Evolutionary conservation across 1,284 basidiomycete genomes (phyloP).

Genomic region (Cryptococcus sp.): DNA sequence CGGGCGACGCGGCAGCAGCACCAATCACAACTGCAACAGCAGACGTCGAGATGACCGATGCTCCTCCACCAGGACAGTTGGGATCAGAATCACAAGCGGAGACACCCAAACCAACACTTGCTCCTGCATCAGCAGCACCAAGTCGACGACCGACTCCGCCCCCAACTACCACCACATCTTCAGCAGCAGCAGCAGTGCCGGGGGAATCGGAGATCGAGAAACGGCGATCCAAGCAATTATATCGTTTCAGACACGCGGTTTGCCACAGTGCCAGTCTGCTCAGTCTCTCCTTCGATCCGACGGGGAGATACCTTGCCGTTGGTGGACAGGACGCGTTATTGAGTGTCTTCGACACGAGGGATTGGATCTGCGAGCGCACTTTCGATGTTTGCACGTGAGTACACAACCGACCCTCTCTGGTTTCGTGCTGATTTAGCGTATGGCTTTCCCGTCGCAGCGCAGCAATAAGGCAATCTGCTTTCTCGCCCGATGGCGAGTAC

Average conservation of each 20-base stretch:
- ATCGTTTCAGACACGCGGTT: conserved; percentile 26
- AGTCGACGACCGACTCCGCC: conserved; percentile 13
- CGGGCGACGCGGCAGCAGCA: not conserved
- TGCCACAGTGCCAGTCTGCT: conserved; percentile 33
- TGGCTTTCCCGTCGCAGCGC: conserved; percentile 20
- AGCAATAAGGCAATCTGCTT: conserved; percentile 41
- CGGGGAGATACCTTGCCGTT: conserved; percentile 38
- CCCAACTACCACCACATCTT: conserved; percentile 6
- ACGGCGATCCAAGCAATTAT: conserved; percentile 31
- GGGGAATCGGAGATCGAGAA: conserved; percentile 18
- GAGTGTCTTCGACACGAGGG: conserved; percentile 34
- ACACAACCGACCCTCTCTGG: not conserved
- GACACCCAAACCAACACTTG: conserved; percentile 3
- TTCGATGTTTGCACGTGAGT: conserved; percentile 43
- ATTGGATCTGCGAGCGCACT: conserved; percentile 43
- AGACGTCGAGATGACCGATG: conserved; percentile 60
- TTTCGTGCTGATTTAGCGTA: conserved; percentile 1
- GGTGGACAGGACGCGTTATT: conserved; percentile 47
- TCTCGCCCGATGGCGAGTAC: conserved; percentile 44
- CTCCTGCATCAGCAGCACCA: conserved; percentile 14
- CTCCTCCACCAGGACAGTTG: not conserved
- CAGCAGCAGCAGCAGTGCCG: not conserved
- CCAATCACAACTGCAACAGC: conserved; percentile 54
- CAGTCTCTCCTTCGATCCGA: conserved; percentile 35
- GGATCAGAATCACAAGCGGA: not conserved